These are phyloP conservation scores for Lipomyces japonicus DNA, from an alignment of 805 yeast species.

Conservation along the genomic window DNA sequence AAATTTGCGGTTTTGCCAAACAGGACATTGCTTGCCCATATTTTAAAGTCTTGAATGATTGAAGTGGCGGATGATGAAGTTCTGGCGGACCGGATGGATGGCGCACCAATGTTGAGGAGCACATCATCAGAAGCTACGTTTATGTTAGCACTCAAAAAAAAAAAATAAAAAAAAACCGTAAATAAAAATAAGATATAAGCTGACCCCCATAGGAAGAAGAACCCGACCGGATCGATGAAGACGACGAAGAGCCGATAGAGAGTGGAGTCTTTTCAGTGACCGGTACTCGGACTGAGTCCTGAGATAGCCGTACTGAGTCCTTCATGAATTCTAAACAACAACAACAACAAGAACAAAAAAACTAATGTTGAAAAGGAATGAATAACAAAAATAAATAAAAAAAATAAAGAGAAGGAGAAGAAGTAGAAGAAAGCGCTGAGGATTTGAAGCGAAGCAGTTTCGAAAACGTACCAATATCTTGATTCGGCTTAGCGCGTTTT, in stretches of 20 bases:
- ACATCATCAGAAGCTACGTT: conserved; percentile 14
- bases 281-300: conserved; percentile 22
- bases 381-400: no score
- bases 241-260: conserved; percentile 1
- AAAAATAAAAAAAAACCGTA: no score
- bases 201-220: not conserved
- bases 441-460: no score
- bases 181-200: not conserved
- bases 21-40: conserved; percentile 17
- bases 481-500: no score
- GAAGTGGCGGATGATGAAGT: conserved; percentile 1
- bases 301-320: conserved; percentile 8
- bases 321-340: not conserved
- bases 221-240: conserved; percentile 15
- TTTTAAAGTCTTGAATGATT: conserved; percentile 9
- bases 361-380: not conserved
- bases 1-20: conserved; percentile 28
- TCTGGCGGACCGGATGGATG: conserved; percentile 9
- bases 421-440: not conserved
- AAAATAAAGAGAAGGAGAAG: not conserved
- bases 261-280: conserved; percentile 18
- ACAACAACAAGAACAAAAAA: not conserved
- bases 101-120: conserved; percentile 18
- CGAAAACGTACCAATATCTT: no score
- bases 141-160: not conserved